These are phyloP conservation scores for Mycena kentingensis DNA, from an alignment of 768 basidiomycete genomes.

Conservation along the genomic window DNA sequence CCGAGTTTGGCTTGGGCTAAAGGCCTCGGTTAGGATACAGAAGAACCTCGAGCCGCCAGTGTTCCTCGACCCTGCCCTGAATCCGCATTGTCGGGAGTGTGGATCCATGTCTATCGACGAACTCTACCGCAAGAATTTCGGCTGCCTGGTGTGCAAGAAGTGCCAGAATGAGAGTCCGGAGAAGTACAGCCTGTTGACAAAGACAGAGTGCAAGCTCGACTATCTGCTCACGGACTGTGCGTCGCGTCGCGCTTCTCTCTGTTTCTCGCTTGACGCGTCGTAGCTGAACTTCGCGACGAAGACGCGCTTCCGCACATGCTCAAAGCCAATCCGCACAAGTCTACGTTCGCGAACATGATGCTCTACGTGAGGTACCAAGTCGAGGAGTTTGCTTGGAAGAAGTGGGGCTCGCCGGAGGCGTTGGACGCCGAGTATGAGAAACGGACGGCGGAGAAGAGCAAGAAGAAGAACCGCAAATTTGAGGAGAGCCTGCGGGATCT, in stretches of 20 bases:
- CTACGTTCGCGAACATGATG: constrained; percentile 99
- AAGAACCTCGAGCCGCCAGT: constrained; percentile 36
- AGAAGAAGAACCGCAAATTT: constrained; percentile 92
- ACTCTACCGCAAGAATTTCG: constrained; percentile 78
- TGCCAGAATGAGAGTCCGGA: constrained; percentile 91
- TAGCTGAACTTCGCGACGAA: constrained; percentile 91
- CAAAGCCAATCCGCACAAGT: constrained; percentile 92
- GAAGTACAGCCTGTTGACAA: constrained; percentile 92
- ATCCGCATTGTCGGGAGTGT: constrained; percentile 88
- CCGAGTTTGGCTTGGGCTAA: constrained; percentile 62
- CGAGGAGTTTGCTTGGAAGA: constrained; percentile 95
- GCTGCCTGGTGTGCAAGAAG: constrained; percentile 81
- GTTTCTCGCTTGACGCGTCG: constrained; percentile 9
- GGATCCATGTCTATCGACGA: constrained; percentile 87
- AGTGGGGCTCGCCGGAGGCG: constrained; percentile 94
- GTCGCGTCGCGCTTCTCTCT: constrained; percentile 28
- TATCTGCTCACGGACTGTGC: constrained; percentile 91
- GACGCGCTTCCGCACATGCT: constrained; percentile 91
- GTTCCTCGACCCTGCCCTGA: constrained; percentile 66
- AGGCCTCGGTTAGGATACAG: too few species aligned
- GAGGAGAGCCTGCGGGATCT: constrained; percentile 87
- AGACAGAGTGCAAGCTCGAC: constrained; percentile 98
- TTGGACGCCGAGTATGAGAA: constrained; percentile 86
- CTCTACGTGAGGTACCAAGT: constrained; percentile 91
- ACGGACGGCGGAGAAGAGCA: constrained; percentile 78